These are phyloP conservation scores for Taxawa tesnikishii DNA, from an alignment of 2,329 filamentous ascomycete species.

Conservation along the genomic window DNA sequence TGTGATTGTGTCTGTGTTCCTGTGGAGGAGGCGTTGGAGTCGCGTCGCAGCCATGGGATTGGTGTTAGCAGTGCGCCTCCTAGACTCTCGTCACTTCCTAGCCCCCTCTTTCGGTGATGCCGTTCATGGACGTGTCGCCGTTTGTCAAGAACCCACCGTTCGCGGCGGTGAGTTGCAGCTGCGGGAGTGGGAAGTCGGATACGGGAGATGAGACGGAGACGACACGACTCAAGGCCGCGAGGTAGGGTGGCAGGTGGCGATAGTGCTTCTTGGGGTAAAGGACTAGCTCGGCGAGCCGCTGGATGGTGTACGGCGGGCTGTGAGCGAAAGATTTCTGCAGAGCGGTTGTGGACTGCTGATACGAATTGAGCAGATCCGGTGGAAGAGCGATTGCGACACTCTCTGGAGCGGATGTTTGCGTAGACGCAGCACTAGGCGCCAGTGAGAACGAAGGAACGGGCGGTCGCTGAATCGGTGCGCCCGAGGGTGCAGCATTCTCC, in stretches of 20 bases:
- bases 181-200: constrained; percentile 71
- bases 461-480: constrained; percentile 22
- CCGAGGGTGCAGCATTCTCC: constrained; percentile 48
- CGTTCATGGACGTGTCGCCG: constrained; percentile 46
- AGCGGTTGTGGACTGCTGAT: constrained; percentile 15
- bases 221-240: constrained; percentile 82
- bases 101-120: constrained; percentile 37
- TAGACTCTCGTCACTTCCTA: constrained; percentile 78
- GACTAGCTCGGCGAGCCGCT: constrained; percentile 80
- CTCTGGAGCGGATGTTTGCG: constrained; percentile 29
- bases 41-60: constrained; percentile 65
- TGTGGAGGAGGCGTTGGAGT: constrained; percentile 16
- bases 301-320: constrained; percentile 81
- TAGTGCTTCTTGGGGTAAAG: constrained; percentile 69
- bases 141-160: constrained; percentile 38
- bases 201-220: constrained; percentile 77
- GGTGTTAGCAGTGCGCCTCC: constrained; percentile 86
- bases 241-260: constrained; percentile 66
- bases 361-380: constrained; percentile 48
- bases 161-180: constrained; percentile 26
- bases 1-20: constrained; percentile 6
- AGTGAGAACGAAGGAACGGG: constrained; percentile 29
- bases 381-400: constrained; percentile 41
- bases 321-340: constrained; percentile 48
- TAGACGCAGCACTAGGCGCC: constrained; percentile 12